These are phyloP conservation scores for Plasmodium fragile DNA, from an alignment of 169 alveolate genomes.

Conservation along the genomic window DNA sequence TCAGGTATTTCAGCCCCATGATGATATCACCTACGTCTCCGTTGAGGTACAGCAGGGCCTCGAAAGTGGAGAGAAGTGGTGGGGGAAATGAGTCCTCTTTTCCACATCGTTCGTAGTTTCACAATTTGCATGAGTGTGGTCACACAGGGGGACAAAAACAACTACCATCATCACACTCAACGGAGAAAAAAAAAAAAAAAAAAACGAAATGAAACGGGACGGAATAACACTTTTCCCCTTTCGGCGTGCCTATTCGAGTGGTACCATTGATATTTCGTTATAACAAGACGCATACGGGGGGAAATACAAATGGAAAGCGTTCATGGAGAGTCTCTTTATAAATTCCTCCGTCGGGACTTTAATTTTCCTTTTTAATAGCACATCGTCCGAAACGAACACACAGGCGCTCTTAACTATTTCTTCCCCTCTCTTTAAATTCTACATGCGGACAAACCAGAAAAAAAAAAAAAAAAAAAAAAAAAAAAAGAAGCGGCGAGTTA, in stretches of 20 bases:
- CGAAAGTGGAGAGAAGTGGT: background rate
- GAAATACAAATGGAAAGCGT: constrained; percentile 53
- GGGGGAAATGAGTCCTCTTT: background rate
- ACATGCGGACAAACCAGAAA: background rate
- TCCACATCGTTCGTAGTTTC: background rate
- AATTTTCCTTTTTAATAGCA: constrained; percentile 4
- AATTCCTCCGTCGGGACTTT: background rate
- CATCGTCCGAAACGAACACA: constrained; percentile 30
- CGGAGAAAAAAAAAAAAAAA: background rate
- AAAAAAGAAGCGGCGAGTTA: background rate
- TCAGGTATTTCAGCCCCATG: constrained; percentile 34
- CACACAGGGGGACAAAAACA: background rate
- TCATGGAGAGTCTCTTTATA: constrained; percentile 23
- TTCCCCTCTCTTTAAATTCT: constrained; percentile 54
- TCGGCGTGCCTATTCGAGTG: background rate
- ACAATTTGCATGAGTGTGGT: background rate
- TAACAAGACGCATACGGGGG: constrained; percentile 5
- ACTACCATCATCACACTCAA: background rate
- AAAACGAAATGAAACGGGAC: background rate
- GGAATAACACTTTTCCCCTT: background rate
- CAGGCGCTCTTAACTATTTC: constrained; percentile 36
- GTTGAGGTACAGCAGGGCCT: constrained; percentile 35
- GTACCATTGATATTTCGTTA: constrained; percentile 38
- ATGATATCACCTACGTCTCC: constrained; percentile 49
- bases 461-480: background rate